Conservation (phyloP, 176 grass and related monocot genomes). For the Pharus latifolius region DNA sequence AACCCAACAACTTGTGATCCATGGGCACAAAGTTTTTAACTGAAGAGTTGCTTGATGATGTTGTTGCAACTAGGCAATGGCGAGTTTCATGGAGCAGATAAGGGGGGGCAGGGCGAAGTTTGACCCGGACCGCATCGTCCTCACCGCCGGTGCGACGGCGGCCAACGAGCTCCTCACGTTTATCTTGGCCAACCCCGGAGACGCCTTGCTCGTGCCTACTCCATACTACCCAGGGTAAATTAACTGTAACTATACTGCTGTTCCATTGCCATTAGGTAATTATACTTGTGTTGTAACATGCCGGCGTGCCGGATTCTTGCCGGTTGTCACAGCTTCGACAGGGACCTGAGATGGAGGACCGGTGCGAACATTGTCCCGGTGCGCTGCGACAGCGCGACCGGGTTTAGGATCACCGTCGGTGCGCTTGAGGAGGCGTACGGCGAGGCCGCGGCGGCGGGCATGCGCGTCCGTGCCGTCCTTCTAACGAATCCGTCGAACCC, state of each 20-base stretch:
- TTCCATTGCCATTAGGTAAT: neutral
- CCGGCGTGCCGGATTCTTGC: neutral
- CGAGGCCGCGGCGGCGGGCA: constrained; percentile 6
- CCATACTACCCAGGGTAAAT: constrained; percentile 52
- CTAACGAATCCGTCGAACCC: constrained; percentile 57
- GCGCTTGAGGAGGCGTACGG: constrained; percentile 32
- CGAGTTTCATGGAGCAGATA: constrained; percentile 53
- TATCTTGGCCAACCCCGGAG: constrained; percentile 45
- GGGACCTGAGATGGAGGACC: constrained; percentile 52
- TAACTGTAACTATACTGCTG: too few relatives aligned
- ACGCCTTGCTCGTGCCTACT: constrained; percentile 42
- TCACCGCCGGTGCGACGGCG: constrained; percentile 48
- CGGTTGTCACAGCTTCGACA: constrained; percentile 21
- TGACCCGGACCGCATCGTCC: constrained; percentile 36
- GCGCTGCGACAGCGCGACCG: constrained; percentile 37
- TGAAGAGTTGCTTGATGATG: neutral
- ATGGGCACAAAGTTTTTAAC: neutral
- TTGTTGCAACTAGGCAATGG: constrained; percentile 32
- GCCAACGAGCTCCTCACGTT: constrained; percentile 47
- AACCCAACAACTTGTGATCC: neutral
- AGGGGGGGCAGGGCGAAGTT: constrained; percentile 39
- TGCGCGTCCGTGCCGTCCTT: constrained; percentile 24
- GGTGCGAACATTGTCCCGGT: constrained; percentile 51
- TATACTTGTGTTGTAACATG: neutral
- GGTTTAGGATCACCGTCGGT: constrained; percentile 25